These are phyloP conservation scores for Beauveria varroae DNA, from an alignment of 2,329 filamentous ascomycete genomes.

Conservation along the genomic window DNA sequence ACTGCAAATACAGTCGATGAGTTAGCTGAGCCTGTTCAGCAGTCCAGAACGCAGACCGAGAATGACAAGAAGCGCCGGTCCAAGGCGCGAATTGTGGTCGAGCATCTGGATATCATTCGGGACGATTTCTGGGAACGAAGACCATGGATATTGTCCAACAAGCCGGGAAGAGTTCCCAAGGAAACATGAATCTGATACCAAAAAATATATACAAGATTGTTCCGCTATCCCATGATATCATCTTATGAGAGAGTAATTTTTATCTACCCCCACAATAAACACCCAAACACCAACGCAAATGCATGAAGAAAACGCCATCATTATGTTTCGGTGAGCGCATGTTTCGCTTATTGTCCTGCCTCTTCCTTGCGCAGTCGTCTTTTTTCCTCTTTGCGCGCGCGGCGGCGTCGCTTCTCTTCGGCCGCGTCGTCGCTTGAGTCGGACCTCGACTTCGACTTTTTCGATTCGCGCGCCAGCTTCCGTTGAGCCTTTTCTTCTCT, in stretches of 20 bases:
- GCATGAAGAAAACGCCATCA: conserved; percentile 4
- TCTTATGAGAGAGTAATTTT: neutral
- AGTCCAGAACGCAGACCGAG: conserved; percentile 74
- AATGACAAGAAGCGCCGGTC: conserved; percentile 73
- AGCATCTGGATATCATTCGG: conserved; percentile 90
- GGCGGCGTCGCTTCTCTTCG: conserved; percentile 40
- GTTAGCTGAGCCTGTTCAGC: conserved; percentile 43
- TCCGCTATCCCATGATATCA: neutral
- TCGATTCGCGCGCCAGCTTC: conserved; percentile 18
- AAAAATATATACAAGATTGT: neutral
- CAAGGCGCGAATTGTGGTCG: conserved; percentile 73
- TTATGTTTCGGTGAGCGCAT: neutral
- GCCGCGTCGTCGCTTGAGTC: conserved; percentile 21
- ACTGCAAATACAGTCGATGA: conserved; percentile 39
- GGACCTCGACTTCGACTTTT: conserved; percentile 21
- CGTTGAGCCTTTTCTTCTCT: neutral
- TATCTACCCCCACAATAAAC: neutral
- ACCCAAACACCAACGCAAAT: neutral
- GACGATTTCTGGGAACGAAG: conserved; percentile 87
- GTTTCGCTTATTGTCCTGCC: conserved; percentile 11
- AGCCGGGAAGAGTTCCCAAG: conserved; percentile 63
- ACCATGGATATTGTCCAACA: conserved; percentile 76
- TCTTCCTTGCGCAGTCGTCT: conserved; percentile 29
- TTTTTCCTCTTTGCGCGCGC: conserved; percentile 36
- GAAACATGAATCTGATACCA: conserved; percentile 32